Evolutionary conservation across 768 basidiomycete genomes (phyloP).

Genomic region (Macrolepiota dolichaula): DNA sequence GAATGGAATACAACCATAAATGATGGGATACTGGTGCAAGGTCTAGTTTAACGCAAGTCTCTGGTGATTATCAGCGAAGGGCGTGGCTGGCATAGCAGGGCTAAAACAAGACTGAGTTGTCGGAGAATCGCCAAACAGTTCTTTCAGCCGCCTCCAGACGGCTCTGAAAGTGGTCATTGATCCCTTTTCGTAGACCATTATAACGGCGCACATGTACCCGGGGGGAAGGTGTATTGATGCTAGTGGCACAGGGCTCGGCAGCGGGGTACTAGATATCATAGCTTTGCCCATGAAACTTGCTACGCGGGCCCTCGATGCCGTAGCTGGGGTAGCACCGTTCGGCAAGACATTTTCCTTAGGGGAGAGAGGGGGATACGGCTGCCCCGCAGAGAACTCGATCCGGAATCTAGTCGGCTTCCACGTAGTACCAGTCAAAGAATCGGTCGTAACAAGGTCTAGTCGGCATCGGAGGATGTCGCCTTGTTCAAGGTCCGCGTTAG

Average conservation of each 20-base stretch:
- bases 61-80: constrained; percentile 32
- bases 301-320: constrained; percentile 1
- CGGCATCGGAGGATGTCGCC: constrained; percentile 39
- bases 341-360: constrained; percentile 19
- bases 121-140: constrained; percentile 52
- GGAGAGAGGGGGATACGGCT: neutral
- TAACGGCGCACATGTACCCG: constrained; percentile 57
- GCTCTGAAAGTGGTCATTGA: constrained; percentile 82
- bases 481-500: constrained; percentile 18
- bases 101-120: constrained; percentile 34
- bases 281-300: constrained; percentile 13
- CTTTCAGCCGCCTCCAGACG: constrained; percentile 68
- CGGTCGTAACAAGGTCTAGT: constrained; percentile 46
- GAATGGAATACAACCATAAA: neutral
- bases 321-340: constrained; percentile 12
- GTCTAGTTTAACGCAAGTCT: neutral
- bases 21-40: neutral
- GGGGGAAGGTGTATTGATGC: constrained; percentile 24
- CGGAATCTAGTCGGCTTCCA: constrained; percentile 82
- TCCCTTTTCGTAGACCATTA: constrained; percentile 87
- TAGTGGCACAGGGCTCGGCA: constrained; percentile 17
- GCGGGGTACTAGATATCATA: constrained; percentile 16
- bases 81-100: constrained; percentile 37
- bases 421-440: constrained; percentile 36
- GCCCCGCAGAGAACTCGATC: constrained; percentile 58